A percentile compares a stretch with the other conserved stretches of the same genome.
phyloP scores from a whole-genome alignment of 805 yeast genomes.

The Yamadazyma olivae region DNA sequence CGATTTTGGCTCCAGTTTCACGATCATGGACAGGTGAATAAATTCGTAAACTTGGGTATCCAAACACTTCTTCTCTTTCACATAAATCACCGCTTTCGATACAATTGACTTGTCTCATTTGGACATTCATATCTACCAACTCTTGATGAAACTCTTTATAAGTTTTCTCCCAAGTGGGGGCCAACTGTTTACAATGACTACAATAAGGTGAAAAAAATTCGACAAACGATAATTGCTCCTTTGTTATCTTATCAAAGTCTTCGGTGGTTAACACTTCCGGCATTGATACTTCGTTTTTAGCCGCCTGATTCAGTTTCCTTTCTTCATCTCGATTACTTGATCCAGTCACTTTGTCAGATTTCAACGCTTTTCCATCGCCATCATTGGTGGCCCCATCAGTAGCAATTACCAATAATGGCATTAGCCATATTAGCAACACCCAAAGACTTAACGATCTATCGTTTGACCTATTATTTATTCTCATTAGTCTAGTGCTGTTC shows the following conservation, averaged over 20 bases:
- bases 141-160: conserved; percentile 48
- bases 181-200: conserved; percentile 71
- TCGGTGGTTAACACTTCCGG: conserved; percentile 52
- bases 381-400: neutral
- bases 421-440: no score
- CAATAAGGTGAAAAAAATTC: conserved; percentile 94
- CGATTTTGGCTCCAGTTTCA: conserved; percentile 21
- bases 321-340: neutral
- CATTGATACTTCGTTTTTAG: conserved; percentile 16
- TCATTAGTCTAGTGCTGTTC: no score
- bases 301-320: conserved; percentile 4
- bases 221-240: conserved; percentile 63
- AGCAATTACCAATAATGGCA: no score
- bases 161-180: conserved; percentile 79
- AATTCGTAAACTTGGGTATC: conserved; percentile 71
- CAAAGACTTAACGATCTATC: no score
- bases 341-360: neutral
- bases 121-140: conserved; percentile 41
- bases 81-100: conserved; percentile 86
- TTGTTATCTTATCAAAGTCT: conserved; percentile 49
- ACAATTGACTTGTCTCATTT: conserved; percentile 81
- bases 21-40: conserved; percentile 54
- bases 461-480: no score
- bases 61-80: conserved; percentile 53
- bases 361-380: neutral